Evolutionary conservation across 805 yeast species (phyloP).

Genomic region (Suhomyces sp.): DNA sequence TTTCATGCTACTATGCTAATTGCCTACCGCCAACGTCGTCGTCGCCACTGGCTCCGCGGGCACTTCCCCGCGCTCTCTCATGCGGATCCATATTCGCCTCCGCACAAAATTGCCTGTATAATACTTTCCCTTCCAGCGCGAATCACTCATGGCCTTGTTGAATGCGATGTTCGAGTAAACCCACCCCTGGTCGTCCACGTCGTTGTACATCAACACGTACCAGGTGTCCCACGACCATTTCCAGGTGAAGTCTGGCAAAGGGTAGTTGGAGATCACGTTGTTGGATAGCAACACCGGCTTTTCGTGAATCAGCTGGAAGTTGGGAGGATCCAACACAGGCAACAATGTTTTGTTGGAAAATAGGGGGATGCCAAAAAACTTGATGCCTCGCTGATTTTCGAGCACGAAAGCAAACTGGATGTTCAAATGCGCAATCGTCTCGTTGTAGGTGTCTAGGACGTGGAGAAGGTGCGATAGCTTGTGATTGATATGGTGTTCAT

Average conservation of each 20-base stretch:
- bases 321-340: slow-evolving; percentile 50
- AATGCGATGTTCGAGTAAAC: slow-evolving; percentile 55
- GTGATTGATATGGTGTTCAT: slow-evolving; percentile 3
- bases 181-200: slow-evolving; percentile 89
- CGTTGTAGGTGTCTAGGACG: slow-evolving; percentile 9
- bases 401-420: slow-evolving; percentile 40
- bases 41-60: background rate
- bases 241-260: slow-evolving; percentile 62
- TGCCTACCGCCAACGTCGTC: too few relatives aligned
- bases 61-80: slow-evolving; percentile 20
- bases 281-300: slow-evolving; percentile 22
- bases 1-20: too few relatives aligned
- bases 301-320: slow-evolving; percentile 45
- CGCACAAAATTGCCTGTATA: slow-evolving; percentile 61
- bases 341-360: slow-evolving; percentile 45
- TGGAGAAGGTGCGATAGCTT: slow-evolving; percentile 7
- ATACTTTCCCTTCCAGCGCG: slow-evolving; percentile 62
- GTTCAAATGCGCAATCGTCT: slow-evolving; percentile 1
- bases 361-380: slow-evolving; percentile 50
- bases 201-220: slow-evolving; percentile 68
- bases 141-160: slow-evolving; percentile 21
- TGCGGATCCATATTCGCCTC: slow-evolving; percentile 60
- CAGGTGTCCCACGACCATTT: slow-evolving; percentile 67
- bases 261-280: slow-evolving; percentile 29
- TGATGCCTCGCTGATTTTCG: slow-evolving; percentile 55